These are phyloP conservation scores for Zanthoxylum bungeanum DNA, from an alignment of 345 rosid genomes.

Conservation along the genomic window DNA sequence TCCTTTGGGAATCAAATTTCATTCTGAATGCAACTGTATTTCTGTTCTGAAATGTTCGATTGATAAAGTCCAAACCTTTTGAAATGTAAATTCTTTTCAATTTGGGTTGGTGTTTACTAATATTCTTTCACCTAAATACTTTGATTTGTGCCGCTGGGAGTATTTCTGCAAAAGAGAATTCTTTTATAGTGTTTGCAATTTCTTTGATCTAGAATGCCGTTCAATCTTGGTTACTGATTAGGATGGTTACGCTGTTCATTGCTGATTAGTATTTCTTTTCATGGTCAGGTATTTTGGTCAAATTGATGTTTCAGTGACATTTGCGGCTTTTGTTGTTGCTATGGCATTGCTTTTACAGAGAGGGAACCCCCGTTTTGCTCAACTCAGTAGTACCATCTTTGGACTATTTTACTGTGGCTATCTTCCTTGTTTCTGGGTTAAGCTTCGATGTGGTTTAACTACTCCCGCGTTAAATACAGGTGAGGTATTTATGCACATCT, in stretches of 20 bases:
- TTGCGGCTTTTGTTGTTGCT: constrained; percentile 80
- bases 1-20: constrained; percentile 1
- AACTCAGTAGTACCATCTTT: constrained; percentile 85
- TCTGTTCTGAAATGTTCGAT: background rate
- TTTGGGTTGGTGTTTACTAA: too few species aligned
- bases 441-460: constrained; percentile 83
- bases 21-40: background rate
- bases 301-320: constrained; percentile 74
- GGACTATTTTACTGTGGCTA: constrained; percentile 90
- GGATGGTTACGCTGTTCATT: background rate
- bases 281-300: constrained; percentile 73
- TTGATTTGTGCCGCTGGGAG: background rate
- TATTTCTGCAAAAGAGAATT: background rate
- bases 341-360: constrained; percentile 79
- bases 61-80: background rate
- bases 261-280: constrained; percentile 19
- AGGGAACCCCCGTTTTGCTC: constrained; percentile 88
- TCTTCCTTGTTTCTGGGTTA: constrained; percentile 95
- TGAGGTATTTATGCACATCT: constrained; percentile 32
- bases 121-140: background rate
- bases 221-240: constrained; percentile 13
- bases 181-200: background rate
- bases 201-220: background rate
- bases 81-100: background rate
- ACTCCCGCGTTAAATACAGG: constrained; percentile 79